These are phyloP conservation scores for Coemansia sp. DNA, from an alignment of 192 early-diverging fungal species.

Conservation along the genomic window DNA sequence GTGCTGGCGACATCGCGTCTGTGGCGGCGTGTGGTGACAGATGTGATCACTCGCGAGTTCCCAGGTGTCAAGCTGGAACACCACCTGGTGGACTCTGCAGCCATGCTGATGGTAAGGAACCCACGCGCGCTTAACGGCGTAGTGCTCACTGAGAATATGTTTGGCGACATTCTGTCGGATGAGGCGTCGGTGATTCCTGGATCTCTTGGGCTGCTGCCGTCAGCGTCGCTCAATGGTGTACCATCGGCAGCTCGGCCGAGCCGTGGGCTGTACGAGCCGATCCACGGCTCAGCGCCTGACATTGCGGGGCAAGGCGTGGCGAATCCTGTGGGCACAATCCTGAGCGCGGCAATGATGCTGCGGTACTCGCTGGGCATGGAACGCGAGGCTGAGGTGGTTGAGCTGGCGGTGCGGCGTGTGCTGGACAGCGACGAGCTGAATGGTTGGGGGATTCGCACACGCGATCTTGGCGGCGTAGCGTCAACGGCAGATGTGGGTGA, in stretches of 20 bases:
- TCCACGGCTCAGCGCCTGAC: constrained; percentile 98
- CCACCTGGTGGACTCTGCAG: constrained; percentile 94
- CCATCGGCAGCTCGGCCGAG: constrained; percentile 69
- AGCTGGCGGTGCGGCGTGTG: constrained; percentile 88
- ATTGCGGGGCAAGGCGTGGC: constrained; percentile 96
- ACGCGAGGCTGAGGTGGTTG: constrained; percentile 86
- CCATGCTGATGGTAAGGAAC: constrained; percentile 95
- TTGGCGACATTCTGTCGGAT: constrained; percentile 97
- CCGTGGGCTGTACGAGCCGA: constrained; percentile 97
- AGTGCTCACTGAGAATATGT: constrained; percentile 98
- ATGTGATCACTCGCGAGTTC: constrained; percentile 86
- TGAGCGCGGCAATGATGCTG: constrained; percentile 91
- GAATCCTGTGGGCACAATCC: constrained; percentile 98
- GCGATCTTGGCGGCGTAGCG: constrained; percentile 83
- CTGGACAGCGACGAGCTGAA: constrained; percentile 77
- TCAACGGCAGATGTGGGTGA: constrained; percentile 91
- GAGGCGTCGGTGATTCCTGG: constrained; percentile 96
- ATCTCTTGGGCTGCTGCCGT: constrained; percentile 88
- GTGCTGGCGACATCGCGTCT: constrained; percentile 96
- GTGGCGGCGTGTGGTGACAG: constrained; percentile 92
- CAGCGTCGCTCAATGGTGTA: constrained; percentile 85
- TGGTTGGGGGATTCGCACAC: constrained; percentile 77
- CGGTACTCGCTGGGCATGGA: constrained; percentile 92
- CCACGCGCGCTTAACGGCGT: constrained; percentile 91
- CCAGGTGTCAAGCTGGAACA: constrained; percentile 83